Base-by-base conservation (phyloP, 805 yeast species). In the Starmerella vaccinii region DNA sequence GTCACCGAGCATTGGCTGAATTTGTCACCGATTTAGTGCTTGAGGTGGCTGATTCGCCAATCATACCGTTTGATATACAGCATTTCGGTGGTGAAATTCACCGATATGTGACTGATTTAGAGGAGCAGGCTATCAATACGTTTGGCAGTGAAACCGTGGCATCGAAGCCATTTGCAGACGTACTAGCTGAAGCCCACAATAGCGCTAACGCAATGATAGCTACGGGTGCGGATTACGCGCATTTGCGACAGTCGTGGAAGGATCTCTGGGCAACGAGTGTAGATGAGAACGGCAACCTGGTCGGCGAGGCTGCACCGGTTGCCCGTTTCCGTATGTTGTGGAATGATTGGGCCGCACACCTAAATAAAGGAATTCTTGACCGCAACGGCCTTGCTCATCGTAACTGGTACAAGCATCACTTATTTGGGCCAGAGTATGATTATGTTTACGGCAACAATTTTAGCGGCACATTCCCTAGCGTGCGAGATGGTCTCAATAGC, bases 311-410 rank as follows among this genome's bases (percentile, higher is more conserved):
- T 1, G 77, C 87, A 1, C 63, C 82, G 50, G 68, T 85, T 35
- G 75, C 89, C 0, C 78, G 81, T 42, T 80, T 77, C 55, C 72
- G 97, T 59, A 77, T 85, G 82, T 78, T 77, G 50, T 84, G 92
- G 85, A 89, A 89, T 65, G 73, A 78, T n/a, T 77, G 78, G 53
- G 65, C 86, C 59, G 65, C 76, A 3, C 63, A 67, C 15, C 70
- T 84, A 51, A 82, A 80, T 55, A 75, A 75, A 55, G 64, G 70
- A 18, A 75, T 84, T 55, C 61, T 81, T 9, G 62, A 69, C 6
- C 62, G 69, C 1, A 68, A 66, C 7, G 71, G 71, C 2, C 58
- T 76, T 1, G 70, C 71, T 4, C 61, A 67, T 5, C 71, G 95
- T 32, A 70, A 77, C 15, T 88, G 89, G 70, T 83, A 77, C 61